Evolutionary conservation across 352 stramenopile species (phyloP).

Genomic region (Phytophthora fragariaefolia): DNA sequence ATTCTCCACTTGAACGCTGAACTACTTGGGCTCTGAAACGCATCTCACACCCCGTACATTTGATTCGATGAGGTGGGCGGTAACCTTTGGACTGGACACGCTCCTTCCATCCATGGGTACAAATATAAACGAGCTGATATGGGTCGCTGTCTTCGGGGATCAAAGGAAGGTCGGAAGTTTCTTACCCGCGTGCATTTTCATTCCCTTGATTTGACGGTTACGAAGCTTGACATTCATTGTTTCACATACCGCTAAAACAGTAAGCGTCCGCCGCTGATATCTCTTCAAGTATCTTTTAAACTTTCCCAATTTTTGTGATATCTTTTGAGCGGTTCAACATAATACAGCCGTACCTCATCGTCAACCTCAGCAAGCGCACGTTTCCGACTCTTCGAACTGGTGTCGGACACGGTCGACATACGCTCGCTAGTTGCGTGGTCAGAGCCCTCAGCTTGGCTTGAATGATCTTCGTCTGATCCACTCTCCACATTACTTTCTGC

Average conservation of each 20-base stretch:
- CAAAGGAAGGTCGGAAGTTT: neutral
- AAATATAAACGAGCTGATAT: slow-evolving; percentile 18
- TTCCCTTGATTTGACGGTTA: neutral
- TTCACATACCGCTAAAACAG: neutral
- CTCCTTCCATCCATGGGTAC: slow-evolving; percentile 14
- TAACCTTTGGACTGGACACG: neutral
- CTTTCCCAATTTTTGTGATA: neutral
- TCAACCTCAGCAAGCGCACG: too few relatives aligned
- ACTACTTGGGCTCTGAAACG: slow-evolving; percentile 2
- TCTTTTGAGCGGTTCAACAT: too few relatives aligned
- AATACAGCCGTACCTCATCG: too few relatives aligned
- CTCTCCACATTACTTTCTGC: too few relatives aligned
- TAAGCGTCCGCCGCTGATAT: neutral
- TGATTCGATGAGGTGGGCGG: neutral
- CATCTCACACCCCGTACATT: neutral
- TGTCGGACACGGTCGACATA: too few relatives aligned
- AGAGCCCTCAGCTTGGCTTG: too few relatives aligned
- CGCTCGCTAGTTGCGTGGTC: too few relatives aligned
- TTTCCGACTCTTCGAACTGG: too few relatives aligned
- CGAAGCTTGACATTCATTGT: neutral
- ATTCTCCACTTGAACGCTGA: neutral
- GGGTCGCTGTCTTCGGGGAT: slow-evolving; percentile 7
- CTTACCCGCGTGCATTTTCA: neutral
- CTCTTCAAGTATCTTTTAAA: neutral
- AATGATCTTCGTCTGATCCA: too few relatives aligned